Percentiles rank a stretch among this genome's conserved stretches.
Evolutionary conservation across 1,284 basidiomycete species (phyloP).

Genomic region (Ustilago xerochloae): DNA sequence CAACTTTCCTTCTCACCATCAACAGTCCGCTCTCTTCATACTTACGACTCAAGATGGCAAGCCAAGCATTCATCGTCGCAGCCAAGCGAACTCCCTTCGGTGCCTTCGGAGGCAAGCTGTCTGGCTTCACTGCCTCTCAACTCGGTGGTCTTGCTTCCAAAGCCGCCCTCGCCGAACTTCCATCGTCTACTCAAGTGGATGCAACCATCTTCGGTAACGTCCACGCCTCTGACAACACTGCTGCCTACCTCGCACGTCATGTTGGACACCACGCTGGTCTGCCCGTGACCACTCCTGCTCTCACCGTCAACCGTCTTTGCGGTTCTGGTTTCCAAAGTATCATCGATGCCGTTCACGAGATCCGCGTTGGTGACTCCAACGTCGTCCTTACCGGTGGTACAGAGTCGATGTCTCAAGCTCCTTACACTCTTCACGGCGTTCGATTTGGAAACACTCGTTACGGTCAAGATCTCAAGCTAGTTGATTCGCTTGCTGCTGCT

Average conservation of each 20-base stretch:
- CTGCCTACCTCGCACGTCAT: slow-evolving; percentile 94
- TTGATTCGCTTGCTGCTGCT: slow-evolving; percentile 72
- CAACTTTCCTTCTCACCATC: not conserved
- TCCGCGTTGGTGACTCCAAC: slow-evolving; percentile 84
- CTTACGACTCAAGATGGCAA: slow-evolving; percentile 25
- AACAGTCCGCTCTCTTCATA: not conserved
- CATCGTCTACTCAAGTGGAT: slow-evolving; percentile 69
- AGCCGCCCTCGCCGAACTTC: slow-evolving; percentile 72
- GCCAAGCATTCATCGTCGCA: slow-evolving; percentile 68
- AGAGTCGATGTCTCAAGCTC: slow-evolving; percentile 95
- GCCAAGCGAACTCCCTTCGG: slow-evolving; percentile 73
- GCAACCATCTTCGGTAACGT: slow-evolving; percentile 68
- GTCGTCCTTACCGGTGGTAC: slow-evolving; percentile 94
- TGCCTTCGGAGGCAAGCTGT: slow-evolving; percentile 72
- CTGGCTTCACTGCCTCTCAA: slow-evolving; percentile 61
- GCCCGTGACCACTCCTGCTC: slow-evolving; percentile 71
- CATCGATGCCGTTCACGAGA: slow-evolving; percentile 90
- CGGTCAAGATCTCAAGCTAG: slow-evolving; percentile 73
- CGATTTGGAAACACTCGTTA: slow-evolving; percentile 68
- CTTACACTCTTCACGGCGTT: slow-evolving; percentile 72
- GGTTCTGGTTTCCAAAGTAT: slow-evolving; percentile 94
- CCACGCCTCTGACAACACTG: slow-evolving; percentile 71
- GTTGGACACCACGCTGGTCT: slow-evolving; percentile 87
- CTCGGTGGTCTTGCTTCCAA: slow-evolving; percentile 72
- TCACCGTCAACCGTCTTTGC: slow-evolving; percentile 81